Conservation (phyloP, 2,329 filamentous ascomycete genomes). For the Rasamsonia emersonii region DNA sequence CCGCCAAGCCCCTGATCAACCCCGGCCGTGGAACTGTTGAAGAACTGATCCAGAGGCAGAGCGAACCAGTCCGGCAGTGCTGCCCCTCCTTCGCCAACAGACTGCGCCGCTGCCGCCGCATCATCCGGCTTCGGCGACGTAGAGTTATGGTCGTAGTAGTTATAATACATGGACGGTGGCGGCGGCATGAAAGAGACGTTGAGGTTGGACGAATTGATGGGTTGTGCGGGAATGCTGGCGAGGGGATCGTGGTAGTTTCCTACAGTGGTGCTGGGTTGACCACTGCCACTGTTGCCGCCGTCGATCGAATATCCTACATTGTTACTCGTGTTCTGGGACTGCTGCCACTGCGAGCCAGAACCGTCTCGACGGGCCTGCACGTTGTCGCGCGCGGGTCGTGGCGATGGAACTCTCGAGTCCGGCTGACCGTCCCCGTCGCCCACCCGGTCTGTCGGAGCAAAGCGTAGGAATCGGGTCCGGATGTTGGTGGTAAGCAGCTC, state of each 20-base stretch:
- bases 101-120: constrained; percentile 13
- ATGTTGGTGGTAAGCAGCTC: constrained; percentile 51
- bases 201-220: constrained; percentile 37
- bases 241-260: constrained; percentile 30
- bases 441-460: constrained; percentile 44
- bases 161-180: constrained; percentile 37
- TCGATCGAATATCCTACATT: constrained; percentile 2
- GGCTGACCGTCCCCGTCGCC: constrained; percentile 27
- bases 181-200: constrained; percentile 41
- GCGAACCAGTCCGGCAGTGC: constrained; percentile 51
- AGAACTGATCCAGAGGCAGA: constrained; percentile 52
- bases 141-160: constrained; percentile 33
- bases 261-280: constrained; percentile 1
- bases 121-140: constrained; percentile 16
- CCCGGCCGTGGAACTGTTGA: constrained; percentile 38
- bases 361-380: constrained; percentile 7
- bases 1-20: constrained; percentile 49
- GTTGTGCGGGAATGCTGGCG: constrained; percentile 35
- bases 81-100: constrained; percentile 14
- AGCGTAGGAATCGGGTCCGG: constrained; percentile 49
- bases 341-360: constrained; percentile 8
- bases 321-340: constrained; percentile 8
- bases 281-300: constrained; percentile 7
- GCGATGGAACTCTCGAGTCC: constrained; percentile 28
- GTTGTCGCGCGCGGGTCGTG: constrained; percentile 21